Base-by-base conservation (phyloP, 2,329 filamentous ascomycete genomes). In the Fusarium decemcellulare region DNA sequence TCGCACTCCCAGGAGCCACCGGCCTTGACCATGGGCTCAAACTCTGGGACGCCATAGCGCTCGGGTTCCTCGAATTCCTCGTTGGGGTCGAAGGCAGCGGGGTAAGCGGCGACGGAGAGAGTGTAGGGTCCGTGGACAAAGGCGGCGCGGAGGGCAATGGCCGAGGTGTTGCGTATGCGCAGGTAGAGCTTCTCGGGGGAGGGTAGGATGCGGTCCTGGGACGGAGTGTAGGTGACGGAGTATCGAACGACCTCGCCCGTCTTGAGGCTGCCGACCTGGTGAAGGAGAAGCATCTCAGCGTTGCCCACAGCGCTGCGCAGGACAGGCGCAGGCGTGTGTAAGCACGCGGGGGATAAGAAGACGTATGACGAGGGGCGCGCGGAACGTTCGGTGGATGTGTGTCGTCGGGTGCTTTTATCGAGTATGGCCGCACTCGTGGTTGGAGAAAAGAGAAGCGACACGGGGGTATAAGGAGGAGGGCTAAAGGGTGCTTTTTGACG, bases 41-140 rank as follows among this genome's bases (percentile, higher is more conserved):
- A 99, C 74, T 97, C 93, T 15, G 96, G 96, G 2, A 92, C 87
- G 48, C 93, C 93, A 82, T 94, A 91, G 55, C 86, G 85, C 55
- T 90, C 87, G 2, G 91, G 87, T 54, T 91, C 86, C 61, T 91
- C 88, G 72, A 92, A 91, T 77, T 93, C 94, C 70, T 86, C 84
- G 80, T 97, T 94, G 2, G 95, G 94, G 74, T 95, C 88, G 83
- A 96, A 98, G 48, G 86, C 89, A 15, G 92, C 87, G 1, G 95
- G 94, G 74, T 97, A 97, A 27, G 94, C 93, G 54, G 95, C 91
- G 51, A 95, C 92, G 75, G 94, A 94, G 39, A 98, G 87, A 1
- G 91, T 97, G 78, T 99, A 99, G 1, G 96, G 96, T 0, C 96
- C 96, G 81, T 98, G 96, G 57, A 99, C 91, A 79, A 98, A 99